Base-by-base conservation (phyloP, 345 rosid genomes). In the Viola odorata region DNA sequence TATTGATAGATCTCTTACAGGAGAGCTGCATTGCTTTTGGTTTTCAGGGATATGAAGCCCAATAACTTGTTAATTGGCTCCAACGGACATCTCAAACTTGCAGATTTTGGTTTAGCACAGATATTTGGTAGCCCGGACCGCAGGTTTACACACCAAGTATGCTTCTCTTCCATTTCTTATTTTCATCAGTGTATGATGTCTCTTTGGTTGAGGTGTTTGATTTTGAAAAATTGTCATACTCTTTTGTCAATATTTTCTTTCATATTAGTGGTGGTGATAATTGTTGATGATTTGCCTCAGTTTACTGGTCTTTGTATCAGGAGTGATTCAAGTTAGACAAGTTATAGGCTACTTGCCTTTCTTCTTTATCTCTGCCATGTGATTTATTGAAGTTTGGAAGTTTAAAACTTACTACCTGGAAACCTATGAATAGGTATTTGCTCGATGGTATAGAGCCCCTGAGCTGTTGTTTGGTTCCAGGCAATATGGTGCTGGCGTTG, bases 381-480 rank as follows among this genome's bases (percentile, higher is more conserved):
- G 11, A 39, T 51, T 62, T 10, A 5, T 23, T 2, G 32, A 0
- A 23, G 32, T 23, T 23, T 23, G 32, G 1, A 12, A 32, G 45
- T 16, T 48, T 53, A 14, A n/a, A 39, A 65, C 62, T 66, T 62
- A 0, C 73, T 62, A 66, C 65, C 7, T 63, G 6, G 42, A 55
- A 3, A 40, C 56, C 52, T 63, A n/a, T 73, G 50, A 14, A 55
- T 44, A 88, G 96, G 97, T 92, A 16, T 92, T 92, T 77, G 85
- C 98, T 61, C 83, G 91, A 63, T 92, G 96, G 98, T 92, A 92
- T 67, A 82, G 96, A 84, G 91, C 98, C 72, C 96, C 96, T 61
- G 96, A 92, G 67, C 80, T 92, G 51, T 67, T 92, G 72, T 92
- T 89, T 78, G 96, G 98, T 58, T 69, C 91, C 60, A 92, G 84